phyloP scores from a whole-genome alignment of 2,329 filamentous ascomycete genomes.

The Trichoderma sp. region DNA sequence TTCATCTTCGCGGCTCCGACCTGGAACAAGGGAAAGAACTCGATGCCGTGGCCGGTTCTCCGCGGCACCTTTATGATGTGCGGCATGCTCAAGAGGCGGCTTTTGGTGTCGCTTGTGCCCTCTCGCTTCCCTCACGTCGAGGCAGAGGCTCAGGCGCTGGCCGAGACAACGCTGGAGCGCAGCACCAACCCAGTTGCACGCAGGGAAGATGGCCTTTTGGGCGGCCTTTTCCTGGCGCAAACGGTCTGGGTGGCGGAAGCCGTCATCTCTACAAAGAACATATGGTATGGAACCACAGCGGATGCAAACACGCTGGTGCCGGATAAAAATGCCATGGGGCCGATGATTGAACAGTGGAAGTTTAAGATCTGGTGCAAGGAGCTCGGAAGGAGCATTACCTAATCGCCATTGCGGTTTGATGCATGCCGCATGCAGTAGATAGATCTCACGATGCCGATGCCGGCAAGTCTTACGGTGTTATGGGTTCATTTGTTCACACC shows the following conservation, averaged over 20 bases:
- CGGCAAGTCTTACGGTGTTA: background rate
- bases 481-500: background rate
- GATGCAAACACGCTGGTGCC: background rate
- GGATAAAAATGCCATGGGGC: too few species aligned
- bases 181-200: background rate
- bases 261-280: background rate
- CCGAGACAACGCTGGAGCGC: background rate
- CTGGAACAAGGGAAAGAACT: background rate
- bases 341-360: constrained; percentile 11
- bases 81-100: background rate
- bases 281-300: background rate
- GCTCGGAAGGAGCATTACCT: background rate
- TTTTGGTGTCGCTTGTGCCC: background rate
- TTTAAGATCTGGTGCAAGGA: background rate
- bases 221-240: constrained; percentile 8
- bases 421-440: background rate
- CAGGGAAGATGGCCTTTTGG: background rate
- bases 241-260: constrained; percentile 11
- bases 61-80: constrained; percentile 3
- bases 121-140: background rate
- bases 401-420: background rate
- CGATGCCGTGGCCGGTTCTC: background rate
- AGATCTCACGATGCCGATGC: background rate
- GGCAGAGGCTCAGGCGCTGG: background rate
- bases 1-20: background rate